phyloP scores from a whole-genome alignment of 2,329 filamentous ascomycete species.

The Plenodomus biglobosus region DNA sequence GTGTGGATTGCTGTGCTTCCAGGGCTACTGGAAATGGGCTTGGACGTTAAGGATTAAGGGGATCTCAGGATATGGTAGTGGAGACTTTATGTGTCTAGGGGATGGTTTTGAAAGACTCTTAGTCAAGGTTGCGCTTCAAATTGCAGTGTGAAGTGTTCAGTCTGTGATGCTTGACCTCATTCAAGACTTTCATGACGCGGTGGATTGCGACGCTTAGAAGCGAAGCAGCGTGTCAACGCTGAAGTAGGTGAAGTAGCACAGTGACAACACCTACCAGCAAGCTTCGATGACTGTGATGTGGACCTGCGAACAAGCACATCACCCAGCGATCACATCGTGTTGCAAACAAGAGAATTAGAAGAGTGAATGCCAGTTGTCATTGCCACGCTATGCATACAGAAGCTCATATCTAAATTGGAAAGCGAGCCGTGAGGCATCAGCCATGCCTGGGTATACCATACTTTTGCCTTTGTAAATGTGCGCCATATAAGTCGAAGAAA shows the following conservation, averaged over 20 bases:
- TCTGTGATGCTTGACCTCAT: not conserved
- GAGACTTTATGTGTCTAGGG: too few species aligned
- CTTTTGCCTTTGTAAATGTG: slow-evolving; percentile 11
- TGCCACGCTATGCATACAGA: slow-evolving; percentile 4
- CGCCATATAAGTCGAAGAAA: slow-evolving; percentile 5
- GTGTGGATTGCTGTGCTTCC: too few species aligned
- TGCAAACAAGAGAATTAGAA: not conserved
- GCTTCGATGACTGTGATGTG: not conserved
- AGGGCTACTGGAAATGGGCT: too few species aligned
- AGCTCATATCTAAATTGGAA: slow-evolving; percentile 2
- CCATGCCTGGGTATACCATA: slow-evolving; percentile 15
- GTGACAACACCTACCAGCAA: not conserved
- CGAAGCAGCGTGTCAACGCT: not conserved
- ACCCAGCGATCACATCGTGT: not conserved
- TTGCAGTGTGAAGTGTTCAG: not conserved
- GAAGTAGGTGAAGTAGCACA: not conserved
- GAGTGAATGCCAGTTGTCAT: not conserved
- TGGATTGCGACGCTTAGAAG: not conserved
- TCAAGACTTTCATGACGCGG: not conserved
- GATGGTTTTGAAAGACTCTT: too few species aligned
- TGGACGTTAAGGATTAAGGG: too few species aligned
- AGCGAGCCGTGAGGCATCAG: slow-evolving; percentile 2
- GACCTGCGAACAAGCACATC: not conserved
- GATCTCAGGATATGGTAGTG: too few species aligned
- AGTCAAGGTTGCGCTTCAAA: too few species aligned